Conservation (phyloP, 2,329 filamentous ascomycete species). For the Fusarium circinatum region DNA sequence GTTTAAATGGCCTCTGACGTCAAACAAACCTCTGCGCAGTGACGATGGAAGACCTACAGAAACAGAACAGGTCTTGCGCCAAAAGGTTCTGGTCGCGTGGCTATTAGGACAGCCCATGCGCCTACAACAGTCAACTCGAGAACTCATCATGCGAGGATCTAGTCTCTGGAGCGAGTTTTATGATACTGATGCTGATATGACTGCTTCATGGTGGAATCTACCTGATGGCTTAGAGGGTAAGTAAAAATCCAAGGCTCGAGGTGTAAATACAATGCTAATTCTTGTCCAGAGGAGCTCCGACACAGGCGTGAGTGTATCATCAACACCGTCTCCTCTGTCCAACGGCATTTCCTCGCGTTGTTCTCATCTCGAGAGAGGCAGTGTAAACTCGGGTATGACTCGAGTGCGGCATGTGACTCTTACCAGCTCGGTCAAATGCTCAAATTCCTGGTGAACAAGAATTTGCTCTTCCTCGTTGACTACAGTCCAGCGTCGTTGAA, state of each 20-base stretch:
- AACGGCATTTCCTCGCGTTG: conserved; percentile 71
- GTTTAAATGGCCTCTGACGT: conserved; percentile 65
- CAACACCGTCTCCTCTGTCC: conserved; percentile 75
- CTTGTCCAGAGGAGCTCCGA: conserved; percentile 68
- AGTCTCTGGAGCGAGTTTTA: conserved; percentile 62
- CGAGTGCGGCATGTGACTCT: conserved; percentile 76
- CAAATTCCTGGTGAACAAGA: conserved; percentile 72
- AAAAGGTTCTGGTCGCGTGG: conserved; percentile 75
- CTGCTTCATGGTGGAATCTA: conserved; percentile 76
- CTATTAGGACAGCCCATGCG: conserved; percentile 70
- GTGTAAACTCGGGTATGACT: conserved; percentile 80
- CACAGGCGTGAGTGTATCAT: conserved; percentile 73
- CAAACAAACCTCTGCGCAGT: conserved; percentile 48
- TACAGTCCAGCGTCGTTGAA: conserved; percentile 62
- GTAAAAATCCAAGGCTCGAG: conserved; percentile 23
- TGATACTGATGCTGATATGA: conserved; percentile 44
- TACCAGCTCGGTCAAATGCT: conserved; percentile 84
- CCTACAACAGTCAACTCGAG: conserved; percentile 70
- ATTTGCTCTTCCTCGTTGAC: conserved; percentile 68
- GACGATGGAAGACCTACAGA: conserved; percentile 54
- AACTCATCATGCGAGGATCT: conserved; percentile 74
- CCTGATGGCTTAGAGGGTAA: conserved; percentile 74
- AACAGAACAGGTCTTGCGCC: conserved; percentile 73
- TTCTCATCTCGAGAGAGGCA: conserved; percentile 75
- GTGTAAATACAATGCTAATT: conserved; percentile 12